These are phyloP conservation scores for Rhizoclosmatium sp. DNA, from an alignment of 192 early-diverging fungal species.

Conservation along the genomic window DNA sequence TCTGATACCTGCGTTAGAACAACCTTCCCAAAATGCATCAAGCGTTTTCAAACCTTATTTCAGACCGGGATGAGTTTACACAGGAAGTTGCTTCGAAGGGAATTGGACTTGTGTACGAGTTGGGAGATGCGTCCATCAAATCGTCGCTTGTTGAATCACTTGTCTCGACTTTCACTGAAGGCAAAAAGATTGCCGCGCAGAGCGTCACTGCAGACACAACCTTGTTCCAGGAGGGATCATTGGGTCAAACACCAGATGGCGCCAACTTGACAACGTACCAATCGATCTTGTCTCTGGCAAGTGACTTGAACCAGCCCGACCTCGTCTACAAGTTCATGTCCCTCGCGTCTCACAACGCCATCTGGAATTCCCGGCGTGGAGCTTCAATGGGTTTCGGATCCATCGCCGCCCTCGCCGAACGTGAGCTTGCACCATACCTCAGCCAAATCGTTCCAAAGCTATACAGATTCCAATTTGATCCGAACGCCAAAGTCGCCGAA, in stretches of 20 bases:
- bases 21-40: conserved; percentile 66
- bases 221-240: conserved; percentile 70
- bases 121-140: conserved; percentile 73
- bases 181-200: conserved; percentile 58
- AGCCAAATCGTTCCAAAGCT: conserved; percentile 79
- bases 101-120: conserved; percentile 82
- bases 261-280: conserved; percentile 52
- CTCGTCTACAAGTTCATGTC: conserved; percentile 94
- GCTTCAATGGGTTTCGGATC: conserved; percentile 88
- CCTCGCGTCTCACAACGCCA: conserved; percentile 88
- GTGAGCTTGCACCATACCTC: conserved; percentile 82
- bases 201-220: conserved; percentile 76
- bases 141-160: conserved; percentile 74
- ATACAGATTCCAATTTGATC: conserved; percentile 92
- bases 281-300: conserved; percentile 86
- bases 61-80: conserved; percentile 86
- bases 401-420: conserved; percentile 77
- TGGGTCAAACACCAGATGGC: conserved; percentile 82
- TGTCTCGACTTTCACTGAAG: conserved; percentile 81
- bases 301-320: conserved; percentile 93
- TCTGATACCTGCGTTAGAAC: neutral
- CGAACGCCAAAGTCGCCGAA: conserved; percentile 83
- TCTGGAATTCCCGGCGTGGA: conserved; percentile 90
- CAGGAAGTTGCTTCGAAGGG: conserved; percentile 91
- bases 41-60: conserved; percentile 76